These are phyloP conservation scores for Fallopia convolvulus DNA, from an alignment of 148 eudicot genomes.

Conservation along the genomic window DNA sequence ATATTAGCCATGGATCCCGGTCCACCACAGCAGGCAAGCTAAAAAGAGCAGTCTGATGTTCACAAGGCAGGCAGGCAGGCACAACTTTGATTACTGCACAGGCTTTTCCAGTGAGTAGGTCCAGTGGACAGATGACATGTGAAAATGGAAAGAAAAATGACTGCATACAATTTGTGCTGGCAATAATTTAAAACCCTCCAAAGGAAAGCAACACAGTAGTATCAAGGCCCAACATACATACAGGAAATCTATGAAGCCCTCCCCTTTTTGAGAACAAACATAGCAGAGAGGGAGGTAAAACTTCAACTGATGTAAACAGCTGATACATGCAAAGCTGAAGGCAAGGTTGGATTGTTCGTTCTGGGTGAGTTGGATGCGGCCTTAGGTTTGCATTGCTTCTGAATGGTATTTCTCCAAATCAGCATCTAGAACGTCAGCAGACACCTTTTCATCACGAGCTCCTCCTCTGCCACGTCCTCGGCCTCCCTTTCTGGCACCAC, in stretches of 20 bases:
- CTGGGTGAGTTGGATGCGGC: neutral
- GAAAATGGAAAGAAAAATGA: neutral
- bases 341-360: neutral
- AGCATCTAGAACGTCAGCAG: conserved; percentile 42
- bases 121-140: neutral
- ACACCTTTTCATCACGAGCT: conserved; percentile 18
- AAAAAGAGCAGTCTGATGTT: neutral
- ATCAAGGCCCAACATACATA: conserved; percentile 9
- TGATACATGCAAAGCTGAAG: neutral
- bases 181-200: neutral
- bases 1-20: neutral
- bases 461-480: conserved; percentile 25
- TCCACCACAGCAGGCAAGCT: neutral
- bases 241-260: conserved; percentile 10
- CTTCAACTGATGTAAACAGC: conserved; percentile 2
- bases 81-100: neutral
- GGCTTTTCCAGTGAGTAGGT: neutral
- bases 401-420: conserved; percentile 48
- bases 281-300: neutral
- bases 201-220: conserved; percentile 6
- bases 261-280: conserved; percentile 2
- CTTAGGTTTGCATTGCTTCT: conserved; percentile 33
- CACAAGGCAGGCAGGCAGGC: neutral
- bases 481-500: conserved; percentile 21
- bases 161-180: neutral